phyloP scores from a whole-genome alignment of 768 basidiomycete species.

The Cystofilobasidium macerans region DNA sequence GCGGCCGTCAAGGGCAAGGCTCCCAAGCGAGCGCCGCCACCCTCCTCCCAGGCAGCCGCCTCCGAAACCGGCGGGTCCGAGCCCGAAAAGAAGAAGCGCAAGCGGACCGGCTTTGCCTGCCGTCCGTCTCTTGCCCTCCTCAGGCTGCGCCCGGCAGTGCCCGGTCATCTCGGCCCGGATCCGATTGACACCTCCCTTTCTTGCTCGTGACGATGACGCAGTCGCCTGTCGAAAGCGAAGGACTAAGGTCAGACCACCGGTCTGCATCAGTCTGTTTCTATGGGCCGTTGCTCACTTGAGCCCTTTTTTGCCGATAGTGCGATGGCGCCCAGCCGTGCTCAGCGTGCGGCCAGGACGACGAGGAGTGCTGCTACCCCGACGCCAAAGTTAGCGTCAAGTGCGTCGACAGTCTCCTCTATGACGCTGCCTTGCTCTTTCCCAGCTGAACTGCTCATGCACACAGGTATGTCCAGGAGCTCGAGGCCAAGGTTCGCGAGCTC shows the following conservation, averaged over 20 bases:
- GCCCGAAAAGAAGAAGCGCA: not conserved
- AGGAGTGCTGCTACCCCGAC: not conserved
- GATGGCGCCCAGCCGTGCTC: not conserved
- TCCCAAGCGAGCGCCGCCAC: too few relatives aligned
- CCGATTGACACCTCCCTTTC: too few relatives aligned
- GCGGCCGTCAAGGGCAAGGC: too few relatives aligned
- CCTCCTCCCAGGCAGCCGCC: too few relatives aligned
- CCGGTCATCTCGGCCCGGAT: not conserved
- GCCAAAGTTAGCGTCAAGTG: not conserved
- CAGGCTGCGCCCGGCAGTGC: not conserved
- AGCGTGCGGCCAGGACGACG: not conserved
- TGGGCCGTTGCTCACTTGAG: too few relatives aligned
- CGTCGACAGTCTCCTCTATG: not conserved
- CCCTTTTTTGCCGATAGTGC: not conserved
- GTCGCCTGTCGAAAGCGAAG: not conserved
- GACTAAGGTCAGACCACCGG: not conserved
- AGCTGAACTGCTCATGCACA: not conserved
- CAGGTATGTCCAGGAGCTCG: not conserved
- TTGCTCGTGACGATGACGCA: not conserved
- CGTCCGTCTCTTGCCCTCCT: not conserved
- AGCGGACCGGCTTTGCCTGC: not conserved
- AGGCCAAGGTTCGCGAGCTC: not conserved
- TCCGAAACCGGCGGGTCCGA: too few relatives aligned
- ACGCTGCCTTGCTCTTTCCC: too few relatives aligned
- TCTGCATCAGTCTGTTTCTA: too few relatives aligned